These are phyloP conservation scores for Bolboschoenoplectus hybrid DNA, from an alignment of 202 grass and related monocot species.

Conservation along the genomic window DNA sequence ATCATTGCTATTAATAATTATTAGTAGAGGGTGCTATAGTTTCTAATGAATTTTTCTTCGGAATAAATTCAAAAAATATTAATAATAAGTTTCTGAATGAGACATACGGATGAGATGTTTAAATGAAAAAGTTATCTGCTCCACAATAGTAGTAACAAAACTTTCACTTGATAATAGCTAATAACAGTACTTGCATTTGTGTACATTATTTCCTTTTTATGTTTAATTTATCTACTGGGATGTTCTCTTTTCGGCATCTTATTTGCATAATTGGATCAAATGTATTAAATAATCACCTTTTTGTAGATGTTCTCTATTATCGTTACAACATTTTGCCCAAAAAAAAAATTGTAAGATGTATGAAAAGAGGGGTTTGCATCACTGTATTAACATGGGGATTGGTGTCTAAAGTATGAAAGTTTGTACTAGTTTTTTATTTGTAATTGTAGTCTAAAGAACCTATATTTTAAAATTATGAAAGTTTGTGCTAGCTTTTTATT, in stretches of 20 bases:
- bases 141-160: neutral
- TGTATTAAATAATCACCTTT: neutral
- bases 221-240: neutral
- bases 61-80: neutral
- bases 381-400: neutral
- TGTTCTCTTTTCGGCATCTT: neutral
- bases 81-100: neutral
- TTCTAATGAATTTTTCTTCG: neutral
- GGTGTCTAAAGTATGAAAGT: neutral
- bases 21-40: neutral
- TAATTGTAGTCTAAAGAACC: neutral
- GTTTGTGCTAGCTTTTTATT: too few relatives aligned
- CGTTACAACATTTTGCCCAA: neutral
- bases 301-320: neutral
- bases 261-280: neutral
- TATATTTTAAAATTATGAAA: neutral
- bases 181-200: neutral
- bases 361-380: neutral
- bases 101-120: neutral
- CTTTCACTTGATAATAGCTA: neutral
- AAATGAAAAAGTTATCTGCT: too few relatives aligned
- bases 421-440: too few relatives aligned
- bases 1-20: too few relatives aligned
- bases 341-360: too few relatives aligned
- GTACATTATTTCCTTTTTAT: neutral